phyloP scores from a whole-genome alignment of 495 filamentous ascomycete species.

The Penicillium crystallinum region DNA sequence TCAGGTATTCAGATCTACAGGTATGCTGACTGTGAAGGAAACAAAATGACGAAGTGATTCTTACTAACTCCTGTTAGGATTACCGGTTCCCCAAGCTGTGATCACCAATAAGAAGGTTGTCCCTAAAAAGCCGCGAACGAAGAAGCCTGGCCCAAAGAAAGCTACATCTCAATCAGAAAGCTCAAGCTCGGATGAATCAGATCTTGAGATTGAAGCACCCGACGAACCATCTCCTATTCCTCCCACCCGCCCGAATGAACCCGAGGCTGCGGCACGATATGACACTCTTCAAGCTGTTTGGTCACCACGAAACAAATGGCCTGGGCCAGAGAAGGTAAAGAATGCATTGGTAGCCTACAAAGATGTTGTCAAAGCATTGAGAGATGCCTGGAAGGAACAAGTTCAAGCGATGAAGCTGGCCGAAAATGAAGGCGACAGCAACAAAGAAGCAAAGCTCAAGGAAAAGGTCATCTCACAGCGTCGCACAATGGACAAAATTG shows the following conservation, averaged over 20 bases:
- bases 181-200: conserved; percentile 47
- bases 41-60: neutral
- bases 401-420: conserved; percentile 52
- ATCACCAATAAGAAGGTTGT: conserved; percentile 5
- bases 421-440: conserved; percentile 45
- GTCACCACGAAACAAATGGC: conserved; percentile 48
- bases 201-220: conserved; percentile 40
- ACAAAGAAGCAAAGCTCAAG: conserved; percentile 35
- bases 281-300: conserved; percentile 63
- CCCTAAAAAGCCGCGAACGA: conserved; percentile 16
- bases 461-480: conserved; percentile 53
- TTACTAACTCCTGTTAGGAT: neutral
- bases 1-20: neutral
- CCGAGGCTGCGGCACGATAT: conserved; percentile 52
- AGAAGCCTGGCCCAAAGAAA: conserved; percentile 25
- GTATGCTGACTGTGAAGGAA: neutral
- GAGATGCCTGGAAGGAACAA: conserved; percentile 59
- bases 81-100: conserved; percentile 4
- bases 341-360: conserved; percentile 52
- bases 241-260: conserved; percentile 42
- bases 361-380: conserved; percentile 56
- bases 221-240: conserved; percentile 53
- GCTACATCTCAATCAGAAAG: conserved; percentile 38
- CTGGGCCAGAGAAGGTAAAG: conserved; percentile 44
- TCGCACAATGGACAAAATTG: conserved; percentile 54